Base-by-base conservation (phyloP, 495 filamentous ascomycete species). In the Penicillium desertorum region DNA sequence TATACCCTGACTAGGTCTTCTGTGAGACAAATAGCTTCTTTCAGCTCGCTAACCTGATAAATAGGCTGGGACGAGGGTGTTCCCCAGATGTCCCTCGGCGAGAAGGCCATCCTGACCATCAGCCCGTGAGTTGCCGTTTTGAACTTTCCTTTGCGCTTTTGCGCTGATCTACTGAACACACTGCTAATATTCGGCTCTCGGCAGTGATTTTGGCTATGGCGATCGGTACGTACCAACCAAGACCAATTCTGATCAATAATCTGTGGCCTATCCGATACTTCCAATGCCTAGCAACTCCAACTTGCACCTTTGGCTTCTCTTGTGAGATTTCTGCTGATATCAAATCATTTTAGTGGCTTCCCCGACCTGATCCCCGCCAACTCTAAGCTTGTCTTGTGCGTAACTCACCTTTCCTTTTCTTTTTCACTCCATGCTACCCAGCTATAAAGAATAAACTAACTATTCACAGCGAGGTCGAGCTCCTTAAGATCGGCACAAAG, bases 41-140 rank as follows among this genome's bases (percentile, higher is more conserved):
- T 34, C 23, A 10, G 14, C 25, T 22, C 51, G 22, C 48, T 63
- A 44, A 64, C 16, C 4, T 56, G 39, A 34, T 39, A 2, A 45
- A 27, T 67, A 91, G 90, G 91, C 44, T 96, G 90, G 91, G 91
- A 96, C 59, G 86, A 92, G 76, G 91, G 87, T 58, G 88, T 96
- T 39, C 70, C 81, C 29, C 75, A 83, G 58, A 93, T 96, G 89
- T 85, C 78, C 61, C 74, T 90, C 6, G 90, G 90, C 54, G 90
- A 94, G 77, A 88, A 86, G 73, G 84, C 88, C 27, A 87, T 83
- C n/a, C 73, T 96, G 62, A 89, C 86, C 30, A 93, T 93, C 59
- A 80, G 83, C 20, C 81, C 84, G 90, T 92, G 76, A 69, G 85
- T 73, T 45, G 10, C 44, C 23, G n/a, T 7, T 32, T 17, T 3